Evolutionary conservation across 2,329 filamentous ascomycete genomes (phyloP), one percentile per base, ranked within the genome.

Genomic region (Aspergillus sp.): DNA sequence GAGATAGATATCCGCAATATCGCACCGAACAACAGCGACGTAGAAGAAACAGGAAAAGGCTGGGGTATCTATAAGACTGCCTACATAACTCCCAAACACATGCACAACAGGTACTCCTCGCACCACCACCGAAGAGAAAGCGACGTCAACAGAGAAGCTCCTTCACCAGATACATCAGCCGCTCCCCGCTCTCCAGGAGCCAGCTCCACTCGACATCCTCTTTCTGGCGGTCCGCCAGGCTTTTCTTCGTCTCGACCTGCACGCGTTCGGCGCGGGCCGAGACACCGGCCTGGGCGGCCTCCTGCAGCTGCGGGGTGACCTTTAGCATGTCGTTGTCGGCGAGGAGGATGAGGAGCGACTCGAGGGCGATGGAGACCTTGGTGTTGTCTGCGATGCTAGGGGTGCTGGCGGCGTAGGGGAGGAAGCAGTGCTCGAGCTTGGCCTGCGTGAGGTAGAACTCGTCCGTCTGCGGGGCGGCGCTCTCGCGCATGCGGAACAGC

Each of bases 331-430:
- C 65, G 29, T 64, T 63, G 13, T 64, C 65, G 11, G 67, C 72
- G 23, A 85, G 69, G 5, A 85, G 71, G 43, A 85, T 78, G 25
- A 89, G 63, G 46, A 90, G 70, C 2, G 78, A 78, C 71, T 93
- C 89, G 0, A 91, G 73, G 25, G 88, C 69, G 9, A 92, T 71
- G 2, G 86, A 86, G 34, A 92, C 77, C 66, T 88, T 88, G 23
- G 86, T 85, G 60, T 94, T 92, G 57, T 91, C 88, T 17, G 83
- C 79, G 0, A 81, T 69, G 5, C 77, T 78, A 13, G 80, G 75
- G 0, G 80, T 83, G 53, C 82, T 85, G 1, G 89, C 87, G 0
- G 86, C 77, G 58, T 81, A 85, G 0, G 83, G 83, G 2, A 91
- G 78, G 66, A 85, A 92, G 62, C 85, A 86, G 41, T 76, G 58